phyloP scores from a whole-genome alignment of 1,139 yeast genomes.

The Taphrina populina region DNA sequence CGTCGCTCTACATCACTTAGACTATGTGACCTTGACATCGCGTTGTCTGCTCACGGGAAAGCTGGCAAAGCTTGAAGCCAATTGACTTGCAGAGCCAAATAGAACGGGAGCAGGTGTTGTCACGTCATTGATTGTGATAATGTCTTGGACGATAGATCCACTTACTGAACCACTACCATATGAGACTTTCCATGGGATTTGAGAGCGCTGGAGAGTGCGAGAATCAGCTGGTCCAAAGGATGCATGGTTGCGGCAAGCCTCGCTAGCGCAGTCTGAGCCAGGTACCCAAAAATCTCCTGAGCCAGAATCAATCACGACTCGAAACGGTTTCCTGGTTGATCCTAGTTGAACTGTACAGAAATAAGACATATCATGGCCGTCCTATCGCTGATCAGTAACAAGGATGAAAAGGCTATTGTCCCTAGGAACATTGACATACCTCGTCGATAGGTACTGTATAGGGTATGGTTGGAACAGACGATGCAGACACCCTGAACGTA shows the following conservation, averaged over 20 bases:
- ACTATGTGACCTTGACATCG: not conserved
- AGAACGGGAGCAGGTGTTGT: constrained; percentile 49
- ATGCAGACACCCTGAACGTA: not conserved
- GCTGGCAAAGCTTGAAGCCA: constrained; percentile 56
- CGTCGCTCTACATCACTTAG: constrained; percentile 18
- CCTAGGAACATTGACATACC: not conserved
- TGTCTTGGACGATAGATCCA: constrained; percentile 52
- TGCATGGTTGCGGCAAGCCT: constrained; percentile 50
- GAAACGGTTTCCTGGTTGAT: constrained; percentile 46
- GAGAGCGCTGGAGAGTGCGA: constrained; percentile 41
- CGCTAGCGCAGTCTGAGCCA: constrained; percentile 53
- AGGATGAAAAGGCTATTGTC: too few species aligned
- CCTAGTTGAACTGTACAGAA: constrained; percentile 19
- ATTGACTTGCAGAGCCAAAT: constrained; percentile 57
- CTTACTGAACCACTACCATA: constrained; percentile 59
- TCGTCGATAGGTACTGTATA: constrained; percentile 5
- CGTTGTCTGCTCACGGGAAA: constrained; percentile 54
- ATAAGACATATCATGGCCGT: constrained; percentile 24
- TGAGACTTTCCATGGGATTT: constrained; percentile 50
- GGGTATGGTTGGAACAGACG: not conserved
- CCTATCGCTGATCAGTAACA: not conserved
- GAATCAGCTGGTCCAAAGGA: constrained; percentile 44
- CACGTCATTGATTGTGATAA: constrained; percentile 49
- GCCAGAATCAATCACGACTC: constrained; percentile 63
- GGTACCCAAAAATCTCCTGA: constrained; percentile 66